Percentiles rank a stretch among this genome's conserved stretches.
Evolutionary conservation across 768 basidiomycete genomes (phyloP).

Genomic region (Solioccasus polychromus): DNA sequence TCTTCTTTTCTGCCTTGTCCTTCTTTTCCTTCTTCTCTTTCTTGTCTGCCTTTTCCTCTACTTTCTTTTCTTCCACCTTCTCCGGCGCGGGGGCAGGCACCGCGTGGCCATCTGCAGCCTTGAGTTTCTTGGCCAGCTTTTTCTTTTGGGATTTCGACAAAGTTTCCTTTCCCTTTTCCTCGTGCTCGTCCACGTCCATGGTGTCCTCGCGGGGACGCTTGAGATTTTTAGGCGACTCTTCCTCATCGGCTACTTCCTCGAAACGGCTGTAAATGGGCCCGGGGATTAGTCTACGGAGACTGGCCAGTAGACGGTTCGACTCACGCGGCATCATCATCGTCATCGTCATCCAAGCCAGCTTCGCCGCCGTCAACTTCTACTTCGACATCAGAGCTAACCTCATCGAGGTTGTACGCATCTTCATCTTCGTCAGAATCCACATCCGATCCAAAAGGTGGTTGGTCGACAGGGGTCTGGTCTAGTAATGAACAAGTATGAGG

Average conservation of each 20-base stretch:
- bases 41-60: constrained; percentile 42
- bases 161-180: too few relatives aligned
- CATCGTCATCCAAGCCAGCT: constrained; percentile 50
- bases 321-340: constrained; percentile 38
- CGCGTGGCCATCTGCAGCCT: constrained; percentile 52
- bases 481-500: constrained; percentile 2
- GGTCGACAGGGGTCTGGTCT: constrained; percentile 55
- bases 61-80: constrained; percentile 33
- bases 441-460: constrained; percentile 49
- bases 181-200: constrained; percentile 37
- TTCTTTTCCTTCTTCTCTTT: constrained; percentile 31
- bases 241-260: constrained; percentile 57
- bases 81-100: constrained; percentile 27
- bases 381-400: constrained; percentile 83
- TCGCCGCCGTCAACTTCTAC: constrained; percentile 67
- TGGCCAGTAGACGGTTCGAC: constrained; percentile 23
- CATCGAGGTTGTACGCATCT: constrained; percentile 59
- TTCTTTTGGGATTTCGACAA: constrained; percentile 59
- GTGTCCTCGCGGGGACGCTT: constrained; percentile 75
- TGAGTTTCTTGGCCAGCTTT: constrained; percentile 67
- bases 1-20: constrained; percentile 35
- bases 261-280: constrained; percentile 47
- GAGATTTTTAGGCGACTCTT: constrained; percentile 37
- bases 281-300: background rate
- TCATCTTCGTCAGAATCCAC: constrained; percentile 54